Base-by-base conservation (phyloP, 2,329 filamentous ascomycete species). In the Penicillium polonicum region DNA sequence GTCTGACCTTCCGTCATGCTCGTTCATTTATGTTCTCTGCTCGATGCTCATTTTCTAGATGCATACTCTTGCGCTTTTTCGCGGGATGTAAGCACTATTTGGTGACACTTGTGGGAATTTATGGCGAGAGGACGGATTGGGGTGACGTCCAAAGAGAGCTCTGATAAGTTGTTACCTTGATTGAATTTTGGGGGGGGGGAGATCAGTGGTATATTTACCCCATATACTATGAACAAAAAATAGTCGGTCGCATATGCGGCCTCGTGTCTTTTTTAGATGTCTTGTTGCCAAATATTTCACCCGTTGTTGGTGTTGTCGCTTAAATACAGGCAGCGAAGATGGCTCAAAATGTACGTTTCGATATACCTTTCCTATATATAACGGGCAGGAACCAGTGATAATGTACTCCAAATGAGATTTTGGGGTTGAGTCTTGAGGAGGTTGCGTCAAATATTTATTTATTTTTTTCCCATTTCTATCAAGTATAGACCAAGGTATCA, bases 71-170 rank as follows among this genome's bases (percentile, higher is more conserved):
- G 23, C 29, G 33, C 23, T 21, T n/a, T 19, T 38, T 38, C 5
- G 45, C 58, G 23, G 33, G 65, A 74, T 66, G 72, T 74, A 69
- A 66, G 71, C 67, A 70, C 69, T 63, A 52, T 36, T 29, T 45
- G 36, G 19, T 52, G 33, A 29, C 46, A 42, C 33, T 44, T 21
- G 10, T 25, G 25, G 35, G 52, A 53, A 52, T 39, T 42, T 41
- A 48, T 45, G 50, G 29, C 41, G 38, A 46, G 51, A 48, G 17
- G 19, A 56, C 49, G 56, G 60, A 49, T 43, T 60, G 63, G 63
- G 19, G 63, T 75, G 73, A 75, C 54, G 67, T 64, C 65, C 68
- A 75, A 76, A 76, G 74, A 76, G 74, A 76, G 74, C 74, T 74
- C 74, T 75, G 74, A 76, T 73, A 67, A 70, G 69, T 45, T 29